Conservation (phyloP, 305 asterid species). For the Ruellia speciosa region DNA sequence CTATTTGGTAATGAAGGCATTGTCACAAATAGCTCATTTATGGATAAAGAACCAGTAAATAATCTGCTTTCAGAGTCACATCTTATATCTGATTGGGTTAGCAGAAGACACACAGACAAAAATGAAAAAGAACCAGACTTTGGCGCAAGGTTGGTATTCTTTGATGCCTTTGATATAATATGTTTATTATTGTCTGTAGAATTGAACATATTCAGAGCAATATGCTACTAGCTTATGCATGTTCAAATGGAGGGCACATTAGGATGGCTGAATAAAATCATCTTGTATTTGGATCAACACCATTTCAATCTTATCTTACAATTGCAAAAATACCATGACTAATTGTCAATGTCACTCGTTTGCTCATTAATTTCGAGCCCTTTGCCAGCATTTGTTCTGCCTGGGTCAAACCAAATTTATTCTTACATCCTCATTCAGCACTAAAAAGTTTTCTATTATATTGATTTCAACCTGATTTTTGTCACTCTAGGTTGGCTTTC, state of each 20-base stretch:
- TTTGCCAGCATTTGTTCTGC: constrained; percentile 13
- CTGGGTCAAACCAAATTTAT: background rate
- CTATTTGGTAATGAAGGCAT: constrained; percentile 30
- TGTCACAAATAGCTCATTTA: constrained; percentile 25
- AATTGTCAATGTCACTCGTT: background rate
- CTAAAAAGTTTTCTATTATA: background rate
- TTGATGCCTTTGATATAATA: constrained; percentile 9
- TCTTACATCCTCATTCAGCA: background rate
- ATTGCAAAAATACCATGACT: background rate
- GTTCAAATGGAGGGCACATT: constrained; percentile 11
- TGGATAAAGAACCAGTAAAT: constrained; percentile 45
- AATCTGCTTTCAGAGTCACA: constrained; percentile 64
- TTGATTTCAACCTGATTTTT: background rate
- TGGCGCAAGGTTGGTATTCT: constrained; percentile 76
- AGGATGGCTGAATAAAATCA: constrained; percentile 16
- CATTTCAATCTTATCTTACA: constrained; percentile 9
- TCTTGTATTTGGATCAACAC: constrained; percentile 14
- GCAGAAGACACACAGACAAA: constrained; percentile 39
- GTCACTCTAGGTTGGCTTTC: constrained; percentile 1
- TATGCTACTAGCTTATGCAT: constrained; percentile 7
- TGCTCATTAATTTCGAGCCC: constrained; percentile 7
- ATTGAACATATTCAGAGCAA: constrained; percentile 11
- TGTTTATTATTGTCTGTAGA: constrained; percentile 5
- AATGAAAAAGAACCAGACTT: constrained; percentile 73
- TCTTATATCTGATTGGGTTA: constrained; percentile 89